phyloP scores from a whole-genome alignment of 495 filamentous ascomycete genomes.

The Margaritispora aquatica region DNA sequence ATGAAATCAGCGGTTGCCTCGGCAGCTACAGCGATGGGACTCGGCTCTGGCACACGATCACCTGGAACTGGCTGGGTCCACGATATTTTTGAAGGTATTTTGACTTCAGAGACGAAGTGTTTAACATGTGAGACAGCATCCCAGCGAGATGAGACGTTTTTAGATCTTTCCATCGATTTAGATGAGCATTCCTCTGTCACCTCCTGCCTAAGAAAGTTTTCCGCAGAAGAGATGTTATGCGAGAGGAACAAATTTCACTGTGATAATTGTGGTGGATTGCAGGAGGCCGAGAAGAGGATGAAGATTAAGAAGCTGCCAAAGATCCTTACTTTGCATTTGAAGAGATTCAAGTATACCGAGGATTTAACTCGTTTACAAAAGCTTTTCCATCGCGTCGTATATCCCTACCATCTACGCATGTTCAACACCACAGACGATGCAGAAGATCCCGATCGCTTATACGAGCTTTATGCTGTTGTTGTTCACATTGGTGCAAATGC shows the following conservation, averaged over 20 bases:
- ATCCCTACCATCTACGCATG: conserved; percentile 90
- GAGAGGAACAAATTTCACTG: conserved; percentile 99
- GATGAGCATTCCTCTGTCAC: conserved; percentile 96
- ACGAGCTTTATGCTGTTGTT: conserved; percentile 97
- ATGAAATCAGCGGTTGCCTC: conserved; percentile 40
- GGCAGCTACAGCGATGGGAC: conserved; percentile 28
- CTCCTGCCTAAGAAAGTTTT: conserved; percentile 90
- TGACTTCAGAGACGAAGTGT: conserved; percentile 95
- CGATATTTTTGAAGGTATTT: conserved; percentile 88
- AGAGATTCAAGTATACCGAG: conserved; percentile 97
- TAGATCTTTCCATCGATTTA: conserved; percentile 93
- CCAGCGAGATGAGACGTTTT: conserved; percentile 88
- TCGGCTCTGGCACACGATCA: conserved; percentile 29
- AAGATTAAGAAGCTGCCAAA: conserved; percentile 94
- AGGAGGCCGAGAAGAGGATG: conserved; percentile 98
- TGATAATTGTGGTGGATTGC: conserved; percentile 91
- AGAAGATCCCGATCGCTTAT: conserved; percentile 88
- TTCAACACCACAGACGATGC: conserved; percentile 99
- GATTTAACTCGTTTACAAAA: conserved; percentile 91
- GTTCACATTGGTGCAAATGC: conserved; percentile 98
- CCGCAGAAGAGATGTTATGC: conserved; percentile 97
- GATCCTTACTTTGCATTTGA: conserved; percentile 87
- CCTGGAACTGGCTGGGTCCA: conserved; percentile 85
- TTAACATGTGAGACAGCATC: conserved; percentile 94
- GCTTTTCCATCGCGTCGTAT: conserved; percentile 93